A percentile compares a stretch with the other conserved stretches of the same genome.
phyloP scores from a whole-genome alignment of 306 rosid species.

The Glycyrrhiza uralensis region DNA sequence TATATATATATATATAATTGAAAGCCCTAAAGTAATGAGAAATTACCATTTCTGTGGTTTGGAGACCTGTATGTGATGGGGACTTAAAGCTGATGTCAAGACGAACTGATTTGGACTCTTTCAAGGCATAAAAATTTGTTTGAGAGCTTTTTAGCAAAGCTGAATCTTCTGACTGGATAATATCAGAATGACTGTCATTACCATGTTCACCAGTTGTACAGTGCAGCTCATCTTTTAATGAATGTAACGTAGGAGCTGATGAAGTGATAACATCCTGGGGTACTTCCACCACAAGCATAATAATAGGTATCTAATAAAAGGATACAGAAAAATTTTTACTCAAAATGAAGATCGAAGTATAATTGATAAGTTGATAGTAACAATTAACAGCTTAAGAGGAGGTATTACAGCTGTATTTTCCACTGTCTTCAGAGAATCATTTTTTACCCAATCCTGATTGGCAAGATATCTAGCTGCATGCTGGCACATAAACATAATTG shows the following conservation, averaged over 20 bases:
- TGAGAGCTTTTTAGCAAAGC: conserved; percentile 48
- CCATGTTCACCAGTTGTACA: conserved; percentile 43
- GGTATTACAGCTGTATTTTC: conserved; percentile 90
- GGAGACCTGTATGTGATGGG: conserved; percentile 91
- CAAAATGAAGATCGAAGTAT: conserved; percentile 8
- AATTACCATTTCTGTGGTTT: conserved; percentile 85
- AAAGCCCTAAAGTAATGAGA: background rate
- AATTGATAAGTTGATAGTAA: conserved; percentile 3
- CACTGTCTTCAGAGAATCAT: conserved; percentile 84
- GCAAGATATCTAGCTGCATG: conserved; percentile 98
- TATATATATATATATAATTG: background rate
- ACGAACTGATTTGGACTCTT: conserved; percentile 70
- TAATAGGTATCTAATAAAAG: conserved; percentile 72
- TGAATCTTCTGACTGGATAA: conserved; percentile 56
- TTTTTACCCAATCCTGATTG: conserved; percentile 95
- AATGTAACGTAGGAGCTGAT: conserved; percentile 57
- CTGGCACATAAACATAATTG: conserved; percentile 44
- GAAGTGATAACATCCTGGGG: conserved; percentile 67
- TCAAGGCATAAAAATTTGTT: conserved; percentile 41
- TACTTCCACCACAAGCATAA: conserved; percentile 97
- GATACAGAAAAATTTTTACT: conserved; percentile 29
- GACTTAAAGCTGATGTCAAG: conserved; percentile 91
- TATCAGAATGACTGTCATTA: conserved; percentile 41
- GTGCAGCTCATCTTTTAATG: conserved; percentile 68
- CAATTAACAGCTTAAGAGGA: conserved; percentile 25